Evolutionary conservation across 2,329 filamentous ascomycete species (phyloP).

Genomic region (Penicillium decumbens): DNA sequence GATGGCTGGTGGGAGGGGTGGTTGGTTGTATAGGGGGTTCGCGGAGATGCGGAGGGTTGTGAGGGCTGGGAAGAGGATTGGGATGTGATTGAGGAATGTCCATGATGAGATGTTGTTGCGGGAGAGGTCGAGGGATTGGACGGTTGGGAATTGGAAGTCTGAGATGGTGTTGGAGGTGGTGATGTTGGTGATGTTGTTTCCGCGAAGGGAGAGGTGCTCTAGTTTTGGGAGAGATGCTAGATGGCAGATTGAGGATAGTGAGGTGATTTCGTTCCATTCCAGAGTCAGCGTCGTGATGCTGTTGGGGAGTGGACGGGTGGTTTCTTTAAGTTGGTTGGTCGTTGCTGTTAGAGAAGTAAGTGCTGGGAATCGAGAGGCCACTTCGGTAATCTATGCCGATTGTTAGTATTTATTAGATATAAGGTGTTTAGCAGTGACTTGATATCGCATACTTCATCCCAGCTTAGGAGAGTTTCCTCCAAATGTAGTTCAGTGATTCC

Average conservation of each 20-base stretch:
- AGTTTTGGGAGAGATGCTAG: conserved; percentile 52
- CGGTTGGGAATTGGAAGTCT: conserved; percentile 50
- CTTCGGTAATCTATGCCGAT: conserved; percentile 30
- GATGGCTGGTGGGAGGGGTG: conserved; percentile 22
- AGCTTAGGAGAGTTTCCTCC: conserved; percentile 62
- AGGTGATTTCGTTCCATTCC: conserved; percentile 46
- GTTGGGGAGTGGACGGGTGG: conserved; percentile 27
- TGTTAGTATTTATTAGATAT: conserved; percentile 10
- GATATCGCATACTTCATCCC: conserved; percentile 56
- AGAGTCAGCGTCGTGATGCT: conserved; percentile 46
- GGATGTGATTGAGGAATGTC: conserved; percentile 67
- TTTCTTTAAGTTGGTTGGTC: conserved; percentile 35
- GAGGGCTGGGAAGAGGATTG: conserved; percentile 66
- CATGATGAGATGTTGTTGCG: conserved; percentile 67
- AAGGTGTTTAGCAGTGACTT: not conserved
- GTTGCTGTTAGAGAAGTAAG: conserved; percentile 34
- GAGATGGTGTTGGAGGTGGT: conserved; percentile 27
- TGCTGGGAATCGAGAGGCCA: conserved; percentile 34
- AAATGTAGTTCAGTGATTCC: conserved; percentile 59
- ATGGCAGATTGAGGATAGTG: conserved; percentile 39
- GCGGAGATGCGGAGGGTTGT: conserved; percentile 71
- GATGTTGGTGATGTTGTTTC: conserved; percentile 61
- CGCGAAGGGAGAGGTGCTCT: conserved; percentile 60
- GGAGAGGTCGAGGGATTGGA: conserved; percentile 68
- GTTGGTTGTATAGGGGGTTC: conserved; percentile 72